Conservation (phyloP, 208 protist species). For the Sergeia podlipaevii region DNA sequence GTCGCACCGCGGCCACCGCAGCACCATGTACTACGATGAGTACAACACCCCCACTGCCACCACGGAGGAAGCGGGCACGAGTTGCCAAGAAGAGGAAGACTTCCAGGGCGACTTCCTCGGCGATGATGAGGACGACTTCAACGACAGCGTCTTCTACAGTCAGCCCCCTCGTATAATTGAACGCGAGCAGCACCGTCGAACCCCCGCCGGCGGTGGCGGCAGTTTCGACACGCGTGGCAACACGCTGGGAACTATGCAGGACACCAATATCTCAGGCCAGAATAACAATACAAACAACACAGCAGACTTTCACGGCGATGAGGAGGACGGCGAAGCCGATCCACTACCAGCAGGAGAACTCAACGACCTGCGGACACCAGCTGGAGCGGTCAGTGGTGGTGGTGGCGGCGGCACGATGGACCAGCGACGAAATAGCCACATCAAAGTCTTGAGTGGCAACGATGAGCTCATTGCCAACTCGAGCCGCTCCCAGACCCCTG, state of each 20-base stretch:
- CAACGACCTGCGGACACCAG: no score
- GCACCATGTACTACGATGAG: constrained; percentile 11
- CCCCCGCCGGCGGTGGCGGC: neutral
- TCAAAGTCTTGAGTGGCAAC: constrained; percentile 37
- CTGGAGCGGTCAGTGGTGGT: constrained; percentile 1
- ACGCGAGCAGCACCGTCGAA: constrained; percentile 73
- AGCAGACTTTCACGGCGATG: no score
- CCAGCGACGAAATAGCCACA: constrained; percentile 18
- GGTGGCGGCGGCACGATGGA: constrained; percentile 1
- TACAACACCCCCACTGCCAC: constrained; percentile 50
- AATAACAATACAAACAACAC: no score
- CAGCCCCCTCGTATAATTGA: constrained; percentile 80
- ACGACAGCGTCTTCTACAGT: constrained; percentile 11
- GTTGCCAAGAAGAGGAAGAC: constrained; percentile 33
- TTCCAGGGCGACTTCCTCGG: constrained; percentile 16
- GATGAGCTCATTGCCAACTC: constrained; percentile 26
- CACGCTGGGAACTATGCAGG: no score
- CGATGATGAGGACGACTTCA: constrained; percentile 11
- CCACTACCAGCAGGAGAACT: no score
- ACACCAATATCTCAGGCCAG: no score
- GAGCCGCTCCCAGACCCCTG: neutral
- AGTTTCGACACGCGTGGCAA: neutral
- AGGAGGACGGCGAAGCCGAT: no score
- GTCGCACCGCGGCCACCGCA: constrained; percentile 16
- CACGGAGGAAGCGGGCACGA: constrained; percentile 71